Evolutionary conservation across 179 eudicot species (phyloP), one percentile per base, ranked within the genome.

Genomic region (Silene vulgaris): DNA sequence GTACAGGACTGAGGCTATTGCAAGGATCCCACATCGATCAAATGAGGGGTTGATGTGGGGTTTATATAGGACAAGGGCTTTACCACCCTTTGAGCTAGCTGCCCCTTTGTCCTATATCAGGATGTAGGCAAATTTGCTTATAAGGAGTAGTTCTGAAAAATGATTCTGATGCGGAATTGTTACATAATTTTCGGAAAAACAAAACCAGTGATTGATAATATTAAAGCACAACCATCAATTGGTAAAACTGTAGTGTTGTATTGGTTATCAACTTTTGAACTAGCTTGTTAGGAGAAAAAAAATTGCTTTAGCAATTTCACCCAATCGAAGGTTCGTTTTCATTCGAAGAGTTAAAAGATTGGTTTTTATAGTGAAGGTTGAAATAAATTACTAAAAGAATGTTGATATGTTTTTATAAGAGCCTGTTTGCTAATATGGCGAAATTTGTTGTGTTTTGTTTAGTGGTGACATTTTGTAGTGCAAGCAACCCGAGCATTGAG

Each of bases 401-500:
- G 54, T 9, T 65, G 69, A 14, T 40, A 17, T 67, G 52, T 67
- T 66, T 66, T 11, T 16, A 4, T 43, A 40, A 69, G 32, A 69
- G 17, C 28, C 72, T 52, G 63, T 26, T 71, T 52, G 62, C 62
- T 71, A 26, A 71, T 71, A 17, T 50, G 14, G 13, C 2, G 26
- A 35, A 40, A 50, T 48, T 21, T 70, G 35, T 16, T 16, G 21
- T 28, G 14, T 20, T 71, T 71, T 71, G 28, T 60, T 28, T 19
- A 71, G 74, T 71, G 74, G 74, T 71, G 14, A 71, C 74, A n/a
- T 71, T 71, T 52, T 71, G 74, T 71, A 71, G 62, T 71, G 64
- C 74, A n/a, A 71, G 26, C 20, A 71, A 71, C 61, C 74, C 43
- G 7, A 54, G 74, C 43, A 28, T 71, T 54, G 74, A 61, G 43